Percentiles rank a stretch among this genome's conserved stretches.
Evolutionary conservation across 1,284 basidiomycete species (phyloP).

Genomic region (Tilletiaria anomala): DNA sequence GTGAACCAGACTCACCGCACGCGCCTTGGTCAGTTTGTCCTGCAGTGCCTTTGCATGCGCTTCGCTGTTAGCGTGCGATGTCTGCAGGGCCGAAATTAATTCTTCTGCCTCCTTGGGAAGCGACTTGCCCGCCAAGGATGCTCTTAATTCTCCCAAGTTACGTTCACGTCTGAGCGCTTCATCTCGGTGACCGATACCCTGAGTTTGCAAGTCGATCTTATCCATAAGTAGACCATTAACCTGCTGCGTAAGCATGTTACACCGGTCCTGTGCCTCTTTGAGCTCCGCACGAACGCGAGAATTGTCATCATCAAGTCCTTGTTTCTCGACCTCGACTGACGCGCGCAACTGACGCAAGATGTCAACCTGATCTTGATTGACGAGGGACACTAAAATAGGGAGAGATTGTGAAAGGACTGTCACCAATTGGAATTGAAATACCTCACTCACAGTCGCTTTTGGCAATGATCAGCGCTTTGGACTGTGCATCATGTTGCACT

Average conservation of each 20-base stretch:
- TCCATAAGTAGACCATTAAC: conserved; percentile 56
- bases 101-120: conserved; percentile 65
- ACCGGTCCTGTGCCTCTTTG: conserved; percentile 62
- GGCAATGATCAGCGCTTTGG: conserved; percentile 61
- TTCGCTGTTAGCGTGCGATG: conserved; percentile 57
- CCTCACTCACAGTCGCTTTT: conserved; percentile 63
- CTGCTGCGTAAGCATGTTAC: conserved; percentile 70
- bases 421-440: conserved; percentile 3
- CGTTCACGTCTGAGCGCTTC: too few species aligned
- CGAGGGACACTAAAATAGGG: conserved; percentile 33
- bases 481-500: conserved; percentile 54
- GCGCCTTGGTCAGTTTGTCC: conserved; percentile 69
- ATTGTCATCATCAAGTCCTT: conserved; percentile 56
- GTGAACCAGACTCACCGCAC: conserved; percentile 46
- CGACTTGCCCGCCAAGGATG: conserved; percentile 55
- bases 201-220: conserved; percentile 77
- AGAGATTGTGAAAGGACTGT: conserved; percentile 40
- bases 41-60: conserved; percentile 57
- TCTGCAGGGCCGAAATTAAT: conserved; percentile 59
- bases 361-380: conserved; percentile 43
- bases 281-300: conserved; percentile 54
- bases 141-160: conserved; percentile 60
- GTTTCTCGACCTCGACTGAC: conserved; percentile 74
- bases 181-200: too few species aligned
- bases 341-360: conserved; percentile 65